A percentile compares a stretch with the other conserved stretches of the same genome.
phyloP scores from a whole-genome alignment of 352 stramenopile species.

The Phytophthora vignae region DNA sequence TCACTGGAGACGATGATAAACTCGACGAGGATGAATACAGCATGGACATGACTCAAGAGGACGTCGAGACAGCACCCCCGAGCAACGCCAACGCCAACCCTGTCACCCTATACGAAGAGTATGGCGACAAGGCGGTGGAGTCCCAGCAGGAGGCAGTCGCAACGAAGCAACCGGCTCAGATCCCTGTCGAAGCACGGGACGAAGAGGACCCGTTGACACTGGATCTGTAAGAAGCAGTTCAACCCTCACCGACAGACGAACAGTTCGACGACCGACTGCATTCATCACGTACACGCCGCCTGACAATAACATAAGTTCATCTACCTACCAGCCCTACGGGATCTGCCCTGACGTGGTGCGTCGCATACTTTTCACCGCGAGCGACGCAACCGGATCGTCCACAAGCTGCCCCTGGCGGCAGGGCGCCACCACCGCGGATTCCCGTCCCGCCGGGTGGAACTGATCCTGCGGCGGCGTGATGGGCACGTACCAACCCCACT shows the following conservation, averaged over 20 bases:
- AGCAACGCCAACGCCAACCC: background rate
- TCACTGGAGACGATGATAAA: background rate
- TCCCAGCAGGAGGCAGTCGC: background rate
- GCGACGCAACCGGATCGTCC: background rate
- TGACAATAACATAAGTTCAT: slow-evolving; percentile 6
- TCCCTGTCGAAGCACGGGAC: background rate
- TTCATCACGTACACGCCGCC: background rate
- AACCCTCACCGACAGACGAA: background rate
- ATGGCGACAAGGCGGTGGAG: background rate
- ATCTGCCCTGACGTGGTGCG: slow-evolving; percentile 49
- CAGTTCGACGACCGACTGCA: background rate
- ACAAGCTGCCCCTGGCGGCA: background rate
- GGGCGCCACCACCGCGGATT: slow-evolving; percentile 5
- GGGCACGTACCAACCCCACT: slow-evolving; percentile 90
- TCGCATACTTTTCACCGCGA: slow-evolving; percentile 29
- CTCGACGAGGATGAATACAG: slow-evolving; percentile 24
- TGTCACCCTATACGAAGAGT: background rate
- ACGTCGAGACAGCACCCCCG: background rate
- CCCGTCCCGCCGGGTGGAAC: slow-evolving; percentile 28
- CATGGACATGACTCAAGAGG: slow-evolving; percentile 28
- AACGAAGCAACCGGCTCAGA: background rate
- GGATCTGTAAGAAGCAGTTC: slow-evolving; percentile 28
- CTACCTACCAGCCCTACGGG: slow-evolving; percentile 27
- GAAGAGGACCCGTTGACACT: slow-evolving; percentile 23
- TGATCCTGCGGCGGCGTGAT: slow-evolving; percentile 86